Evolutionary conservation across 768 basidiomycete genomes (phyloP), one percentile per base, ranked within the genome.

Genomic region (Lactifluus piperatus): DNA sequence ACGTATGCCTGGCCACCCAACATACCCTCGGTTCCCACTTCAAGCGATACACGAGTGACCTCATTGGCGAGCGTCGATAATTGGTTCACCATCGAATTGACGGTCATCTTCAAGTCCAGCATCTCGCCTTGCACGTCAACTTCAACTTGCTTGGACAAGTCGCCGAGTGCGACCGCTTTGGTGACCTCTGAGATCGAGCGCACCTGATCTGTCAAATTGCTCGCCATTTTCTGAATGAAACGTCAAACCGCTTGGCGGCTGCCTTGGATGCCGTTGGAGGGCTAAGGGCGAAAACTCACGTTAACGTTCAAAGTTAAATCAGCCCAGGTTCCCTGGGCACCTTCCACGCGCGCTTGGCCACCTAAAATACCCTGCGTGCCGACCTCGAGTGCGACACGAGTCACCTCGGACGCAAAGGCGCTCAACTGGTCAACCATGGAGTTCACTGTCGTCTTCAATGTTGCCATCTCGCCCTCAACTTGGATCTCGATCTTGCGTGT

Each of bases 51-150:
- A 59, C 92, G 79, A 14, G 90, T 92, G n/a, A 95, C 92, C 66
- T 91, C 87, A 50, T 82, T 85, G 2, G 85, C 87, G 5, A 91
- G 74, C 0, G 84, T 87, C 22, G 79, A 84, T 34, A 91, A 70
- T 67, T 88, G 85, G 22, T 76, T 76, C 57, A 86, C 85, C 88
- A 89, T 90, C 59, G 79, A 80, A 69, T 89, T 90, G 65, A 90
- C 85, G 0, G 86, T 88, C 64, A 82, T 79, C 76, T 89, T 89
- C 68, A 89, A 72, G 66, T 88, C 87, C 16, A 93, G 80, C 82
- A 97, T 94, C 75, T 97, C 94, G 46, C 94, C 94, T 66, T 92
- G 87, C 14, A 94, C 94, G 65, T 94, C 90, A 57, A 95, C 93
- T 62, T 91, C 83, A 68, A 95, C 93, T 27, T 84, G 82, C 68